These are phyloP conservation scores for Aspergillus thermomutatus DNA, from an alignment of 2,329 filamentous ascomycete species.

Conservation along the genomic window DNA sequence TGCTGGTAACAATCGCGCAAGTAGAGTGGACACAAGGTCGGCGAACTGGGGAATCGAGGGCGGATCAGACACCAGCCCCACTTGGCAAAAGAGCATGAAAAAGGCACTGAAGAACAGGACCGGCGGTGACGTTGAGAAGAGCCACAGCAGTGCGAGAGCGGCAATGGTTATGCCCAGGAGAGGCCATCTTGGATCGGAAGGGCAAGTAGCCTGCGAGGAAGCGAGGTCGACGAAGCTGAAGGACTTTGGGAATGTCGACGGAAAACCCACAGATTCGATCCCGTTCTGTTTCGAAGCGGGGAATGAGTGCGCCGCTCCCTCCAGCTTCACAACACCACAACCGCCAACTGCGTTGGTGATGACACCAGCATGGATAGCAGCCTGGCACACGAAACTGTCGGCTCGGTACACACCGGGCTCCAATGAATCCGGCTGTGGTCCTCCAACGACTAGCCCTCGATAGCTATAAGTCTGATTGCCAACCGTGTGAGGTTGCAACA, in stretches of 20 bases:
- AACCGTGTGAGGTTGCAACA: constrained; percentile 51
- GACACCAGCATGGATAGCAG: constrained; percentile 80
- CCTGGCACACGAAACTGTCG: constrained; percentile 82
- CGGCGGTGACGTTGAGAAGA: constrained; percentile 75
- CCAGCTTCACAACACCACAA: constrained; percentile 74
- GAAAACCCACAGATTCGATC: constrained; percentile 73
- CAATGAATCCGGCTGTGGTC: constrained; percentile 36
- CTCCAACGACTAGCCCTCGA: constrained; percentile 51
- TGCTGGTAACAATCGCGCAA: constrained; percentile 81
- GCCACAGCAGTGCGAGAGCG: constrained; percentile 72
- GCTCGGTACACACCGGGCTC: constrained; percentile 69
- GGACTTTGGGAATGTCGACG: constrained; percentile 84
- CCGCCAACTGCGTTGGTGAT: constrained; percentile 70
- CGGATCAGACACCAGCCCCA: constrained; percentile 84
- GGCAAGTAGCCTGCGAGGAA: constrained; percentile 55
- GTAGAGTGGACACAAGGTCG: constrained; percentile 69
- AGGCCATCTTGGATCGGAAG: constrained; percentile 78
- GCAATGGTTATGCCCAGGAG: constrained; percentile 75
- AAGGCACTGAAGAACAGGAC: constrained; percentile 86
- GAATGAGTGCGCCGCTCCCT: constrained; percentile 66
- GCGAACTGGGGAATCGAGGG: constrained; percentile 66
- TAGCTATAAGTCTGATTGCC: constrained; percentile 53
- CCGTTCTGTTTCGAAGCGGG: constrained; percentile 64
- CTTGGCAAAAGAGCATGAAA: constrained; percentile 79
- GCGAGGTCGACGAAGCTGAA: constrained; percentile 70